These are phyloP conservation scores for Botrytis tulipae DNA, from an alignment of 2,329 filamentous ascomycete genomes.

Conservation along the genomic window DNA sequence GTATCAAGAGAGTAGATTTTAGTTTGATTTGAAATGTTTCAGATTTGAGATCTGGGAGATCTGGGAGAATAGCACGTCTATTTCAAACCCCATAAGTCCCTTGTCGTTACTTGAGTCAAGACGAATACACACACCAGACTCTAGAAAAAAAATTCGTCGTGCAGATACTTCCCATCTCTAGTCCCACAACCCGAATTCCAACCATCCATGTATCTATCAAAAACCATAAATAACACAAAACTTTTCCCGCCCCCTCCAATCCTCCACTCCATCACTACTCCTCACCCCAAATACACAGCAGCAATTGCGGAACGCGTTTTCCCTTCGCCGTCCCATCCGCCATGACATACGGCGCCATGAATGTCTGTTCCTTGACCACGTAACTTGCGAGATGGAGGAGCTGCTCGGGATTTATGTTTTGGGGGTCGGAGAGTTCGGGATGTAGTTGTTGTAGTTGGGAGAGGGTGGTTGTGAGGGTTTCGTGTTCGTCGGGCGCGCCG, in stretches of 20 bases:
- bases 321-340: neutral
- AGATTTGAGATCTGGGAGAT: neutral
- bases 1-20: neutral
- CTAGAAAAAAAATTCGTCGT: no score
- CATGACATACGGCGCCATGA: conserved; percentile 23
- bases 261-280: neutral
- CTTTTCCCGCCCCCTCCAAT: neutral
- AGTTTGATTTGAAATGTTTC: neutral
- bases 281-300: conserved; percentile 19
- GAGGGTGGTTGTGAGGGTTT: neutral
- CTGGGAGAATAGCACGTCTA: no score
- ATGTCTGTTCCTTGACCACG: conserved; percentile 26
- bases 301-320: neutral
- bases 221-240: neutral
- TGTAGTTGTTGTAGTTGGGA: neutral
- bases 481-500: neutral
- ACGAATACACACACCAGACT: neutral
- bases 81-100: fast-evolving
- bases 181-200: neutral
- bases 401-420: neutral
- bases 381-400: conserved; percentile 30
- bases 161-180: no score
- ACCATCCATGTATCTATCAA: fast-evolving
- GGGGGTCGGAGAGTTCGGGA: neutral
- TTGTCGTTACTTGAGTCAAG: neutral